Conservation (phyloP, 2,329 filamentous ascomycete species). For the Pseudogymnoascus sp. region DNA sequence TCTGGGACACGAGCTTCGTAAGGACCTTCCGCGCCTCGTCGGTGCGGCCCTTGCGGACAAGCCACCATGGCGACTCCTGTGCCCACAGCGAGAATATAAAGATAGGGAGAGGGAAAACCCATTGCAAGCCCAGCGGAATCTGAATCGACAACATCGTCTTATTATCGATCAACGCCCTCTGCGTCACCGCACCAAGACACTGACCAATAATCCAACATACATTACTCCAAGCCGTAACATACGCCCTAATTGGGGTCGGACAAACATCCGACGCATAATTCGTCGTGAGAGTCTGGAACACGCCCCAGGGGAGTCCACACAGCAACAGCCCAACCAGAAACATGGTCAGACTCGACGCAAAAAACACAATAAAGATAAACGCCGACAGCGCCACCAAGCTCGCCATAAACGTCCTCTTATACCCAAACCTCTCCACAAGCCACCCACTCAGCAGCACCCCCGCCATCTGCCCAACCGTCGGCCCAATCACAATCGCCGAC, state of each 20-base stretch:
- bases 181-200: constrained; percentile 36
- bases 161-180: constrained; percentile 33
- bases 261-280: constrained; percentile 36
- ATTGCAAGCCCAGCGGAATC: constrained; percentile 38
- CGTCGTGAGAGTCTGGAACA: constrained; percentile 35
- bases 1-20: constrained; percentile 31
- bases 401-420: constrained; percentile 37
- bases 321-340: constrained; percentile 38
- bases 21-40: constrained; percentile 32
- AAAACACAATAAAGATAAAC: constrained; percentile 40
- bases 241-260: constrained; percentile 41
- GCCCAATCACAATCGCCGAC: constrained; percentile 17
- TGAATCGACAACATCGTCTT: constrained; percentile 37
- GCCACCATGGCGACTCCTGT: constrained; percentile 40
- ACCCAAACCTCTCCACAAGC: constrained; percentile 39
- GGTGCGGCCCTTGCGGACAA: constrained; percentile 34
- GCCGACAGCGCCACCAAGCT: constrained; percentile 34
- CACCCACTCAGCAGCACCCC: constrained; percentile 38
- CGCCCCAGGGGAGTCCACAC: constrained; percentile 39
- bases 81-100: constrained; percentile 35
- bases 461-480: constrained; percentile 28
- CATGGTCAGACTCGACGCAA: constrained; percentile 35
- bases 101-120: constrained; percentile 39
- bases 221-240: constrained; percentile 42
- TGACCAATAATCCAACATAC: constrained; percentile 43